Conservation (phyloP, 2,329 filamentous ascomycete species). For the Aspergillus ochraceus region DNA sequence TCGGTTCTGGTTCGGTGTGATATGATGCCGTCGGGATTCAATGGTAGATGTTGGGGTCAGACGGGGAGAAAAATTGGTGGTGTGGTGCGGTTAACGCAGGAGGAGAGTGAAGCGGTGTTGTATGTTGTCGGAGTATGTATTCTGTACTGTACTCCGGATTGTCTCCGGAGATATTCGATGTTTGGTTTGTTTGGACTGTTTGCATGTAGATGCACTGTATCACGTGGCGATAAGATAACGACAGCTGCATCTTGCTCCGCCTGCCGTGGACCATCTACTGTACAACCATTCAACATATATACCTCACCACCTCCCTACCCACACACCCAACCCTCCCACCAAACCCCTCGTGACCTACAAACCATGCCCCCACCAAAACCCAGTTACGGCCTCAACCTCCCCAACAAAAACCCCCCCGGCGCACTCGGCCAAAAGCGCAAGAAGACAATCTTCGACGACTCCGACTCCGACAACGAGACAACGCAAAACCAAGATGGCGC, state of each 20-base stretch:
- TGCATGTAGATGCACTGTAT: background rate
- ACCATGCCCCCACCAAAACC: slow-evolving; percentile 33
- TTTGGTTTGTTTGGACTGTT: background rate
- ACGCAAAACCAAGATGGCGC: slow-evolving; percentile 15
- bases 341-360: slow-evolving; percentile 1
- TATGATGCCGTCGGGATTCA: background rate
- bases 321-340: background rate
- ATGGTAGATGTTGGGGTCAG: too few species aligned
- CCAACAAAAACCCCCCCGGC: slow-evolving; percentile 35
- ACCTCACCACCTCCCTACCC: background rate
- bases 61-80: background rate
- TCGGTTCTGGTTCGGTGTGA: background rate
- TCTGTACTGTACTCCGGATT: background rate
- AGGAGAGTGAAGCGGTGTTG: background rate
- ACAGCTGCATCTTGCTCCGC: background rate
- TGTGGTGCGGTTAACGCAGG: background rate
- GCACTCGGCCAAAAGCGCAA: slow-evolving; percentile 47
- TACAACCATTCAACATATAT: background rate
- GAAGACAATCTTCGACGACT: slow-evolving; percentile 48
- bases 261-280: background rate
- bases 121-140: background rate
- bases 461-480: slow-evolving; percentile 41
- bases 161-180: background rate
- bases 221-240: slow-evolving; percentile 8
- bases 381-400: slow-evolving; percentile 45